phyloP scores from a whole-genome alignment of 2,329 filamentous ascomycete genomes.

The Aspergillus pseudoviridinutans region DNA sequence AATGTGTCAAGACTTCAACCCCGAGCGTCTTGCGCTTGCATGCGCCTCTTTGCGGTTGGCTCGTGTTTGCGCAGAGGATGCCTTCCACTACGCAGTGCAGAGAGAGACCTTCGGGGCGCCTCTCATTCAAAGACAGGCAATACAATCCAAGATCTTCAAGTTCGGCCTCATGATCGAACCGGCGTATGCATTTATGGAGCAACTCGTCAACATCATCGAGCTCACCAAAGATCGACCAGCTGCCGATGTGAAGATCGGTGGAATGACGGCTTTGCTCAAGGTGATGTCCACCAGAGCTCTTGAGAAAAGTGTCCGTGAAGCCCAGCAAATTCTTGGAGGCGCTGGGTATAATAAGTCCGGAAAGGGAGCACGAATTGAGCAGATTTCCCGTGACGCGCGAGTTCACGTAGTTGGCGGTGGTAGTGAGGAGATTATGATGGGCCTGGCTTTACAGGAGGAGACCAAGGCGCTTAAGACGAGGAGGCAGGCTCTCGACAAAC shows the following conservation, averaged over 20 bases:
- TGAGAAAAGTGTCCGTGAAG: constrained; percentile 52
- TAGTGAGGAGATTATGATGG: constrained; percentile 39
- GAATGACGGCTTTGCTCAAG: constrained; percentile 51
- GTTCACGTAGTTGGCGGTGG: constrained; percentile 43
- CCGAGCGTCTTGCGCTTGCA: constrained; percentile 65
- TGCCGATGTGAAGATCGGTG: constrained; percentile 45
- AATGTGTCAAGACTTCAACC: constrained; percentile 60
- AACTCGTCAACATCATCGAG: constrained; percentile 55
- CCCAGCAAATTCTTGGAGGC: constrained; percentile 54
- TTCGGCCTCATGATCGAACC: constrained; percentile 59
- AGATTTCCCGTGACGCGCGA: constrained; percentile 51
- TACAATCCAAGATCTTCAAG: constrained; percentile 57
- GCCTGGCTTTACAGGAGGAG: constrained; percentile 30
- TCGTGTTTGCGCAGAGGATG: constrained; percentile 56
- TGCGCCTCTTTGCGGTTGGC: constrained; percentile 61
- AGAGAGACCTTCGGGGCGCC: constrained; percentile 61
- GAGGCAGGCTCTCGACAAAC: constrained; percentile 23
- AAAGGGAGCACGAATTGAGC: constrained; percentile 49
- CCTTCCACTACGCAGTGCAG: constrained; percentile 61
- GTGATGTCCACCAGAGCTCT: constrained; percentile 51
- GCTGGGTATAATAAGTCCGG: constrained; percentile 50
- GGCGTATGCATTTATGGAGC: constrained; percentile 59
- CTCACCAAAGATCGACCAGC: constrained; percentile 36
- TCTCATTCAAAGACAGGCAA: constrained; percentile 56
- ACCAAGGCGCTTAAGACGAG: constrained; percentile 28